Percentiles rank a stretch among this genome's conserved stretches.
These are phyloP conservation scores for Alternaria sp. DNA, from an alignment of 2,329 filamentous ascomycete species.

Conservation along the genomic window DNA sequence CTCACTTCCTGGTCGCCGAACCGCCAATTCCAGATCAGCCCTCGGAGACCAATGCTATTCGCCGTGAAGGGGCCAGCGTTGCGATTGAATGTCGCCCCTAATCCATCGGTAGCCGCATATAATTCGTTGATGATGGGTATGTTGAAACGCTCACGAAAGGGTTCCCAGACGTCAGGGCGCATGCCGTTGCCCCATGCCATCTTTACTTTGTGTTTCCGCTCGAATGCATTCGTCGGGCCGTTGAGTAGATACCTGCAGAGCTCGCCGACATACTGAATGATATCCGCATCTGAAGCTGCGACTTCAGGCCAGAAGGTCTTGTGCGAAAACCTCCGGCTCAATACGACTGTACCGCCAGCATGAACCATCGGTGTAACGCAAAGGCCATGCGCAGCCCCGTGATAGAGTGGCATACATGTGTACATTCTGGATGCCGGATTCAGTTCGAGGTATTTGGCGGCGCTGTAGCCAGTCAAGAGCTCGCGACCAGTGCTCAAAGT, in stretches of 20 bases:
- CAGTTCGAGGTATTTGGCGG: conserved; percentile 34
- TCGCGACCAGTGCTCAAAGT: conserved; percentile 36
- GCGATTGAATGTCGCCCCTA: conserved; percentile 41
- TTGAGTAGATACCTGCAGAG: conserved; percentile 47
- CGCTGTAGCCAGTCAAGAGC: conserved; percentile 29
- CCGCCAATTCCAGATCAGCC: conserved; percentile 43
- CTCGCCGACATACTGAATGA: conserved; percentile 49
- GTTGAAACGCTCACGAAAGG: conserved; percentile 48
- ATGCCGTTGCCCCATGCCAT: conserved; percentile 52
- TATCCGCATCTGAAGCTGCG: conserved; percentile 33
- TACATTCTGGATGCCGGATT: conserved; percentile 41
- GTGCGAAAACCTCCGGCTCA: conserved; percentile 43
- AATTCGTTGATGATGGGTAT: conserved; percentile 50
- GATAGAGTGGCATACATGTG: conserved; percentile 49
- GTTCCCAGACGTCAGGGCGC: conserved; percentile 51
- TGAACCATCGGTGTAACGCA: conserved; percentile 38
- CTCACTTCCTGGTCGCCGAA: conserved; percentile 37
- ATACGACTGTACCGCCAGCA: conserved; percentile 39
- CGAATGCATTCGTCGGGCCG: conserved; percentile 38
- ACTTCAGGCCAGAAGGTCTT: conserved; percentile 50
- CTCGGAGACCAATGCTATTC: conserved; percentile 43
- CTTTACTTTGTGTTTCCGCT: conserved; percentile 40
- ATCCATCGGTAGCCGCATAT: conserved; percentile 50
- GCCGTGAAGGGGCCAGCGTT: conserved; percentile 45
- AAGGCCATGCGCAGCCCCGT: conserved; percentile 41